Base-by-base conservation (phyloP, 1,284 basidiomycete species). In the Ceratobasidium sp. region DNA sequence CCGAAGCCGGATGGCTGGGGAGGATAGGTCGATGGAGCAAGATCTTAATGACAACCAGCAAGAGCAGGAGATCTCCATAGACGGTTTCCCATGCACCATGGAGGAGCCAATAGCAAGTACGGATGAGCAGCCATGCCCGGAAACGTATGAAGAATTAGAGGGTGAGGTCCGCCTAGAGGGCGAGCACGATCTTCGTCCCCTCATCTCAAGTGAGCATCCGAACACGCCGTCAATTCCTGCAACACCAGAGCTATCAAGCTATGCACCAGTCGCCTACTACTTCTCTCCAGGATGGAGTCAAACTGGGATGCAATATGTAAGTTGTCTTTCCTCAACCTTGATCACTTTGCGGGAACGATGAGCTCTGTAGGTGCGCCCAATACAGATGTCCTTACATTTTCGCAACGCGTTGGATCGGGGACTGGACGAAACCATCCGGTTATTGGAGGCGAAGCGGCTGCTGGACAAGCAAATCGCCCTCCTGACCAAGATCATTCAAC, bases 261-360 rank as follows among this genome's bases (percentile, higher is more conserved):
- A 5, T 9, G 52, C 25, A n/a, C 33, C 54, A 19, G 33, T 41
- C 21, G 54, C 54, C 21, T 56, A 56, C 33, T 56, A 56, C n/a
- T 21, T 56, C 19, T 33, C 29, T 19, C 54, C 54, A 3, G 54
- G 27, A 6, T 56, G 54, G 54, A 36, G 19, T 56, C 54, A 56
- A 39, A 56, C 54, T 19, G 54, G 54, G n/a, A 56, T 56, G 54
- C 54, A 56, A 23, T 23, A 39, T 7, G 54, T 56, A 30, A 56
- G 54, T 39, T n/a, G n/a, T n/a, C n/a, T n/a, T n/a, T n/a, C n/a
- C n/a, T n/a, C n/a, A n/a, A n/a, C n/a, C n/a, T n/a, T n/a, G n/a
- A n/a, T n/a, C n/a, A n/a, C n/a, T n/a, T n/a, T n/a, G n/a, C n/a
- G n/a, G n/a, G n/a, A n/a, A n/a, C n/a, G n/a, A n/a, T n/a, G n/a